Evolutionary conservation across 2,329 filamentous ascomycete species (phyloP), one percentile per base, ranked within the genome.

Genomic region (Dactylellina drechsleri): DNA sequence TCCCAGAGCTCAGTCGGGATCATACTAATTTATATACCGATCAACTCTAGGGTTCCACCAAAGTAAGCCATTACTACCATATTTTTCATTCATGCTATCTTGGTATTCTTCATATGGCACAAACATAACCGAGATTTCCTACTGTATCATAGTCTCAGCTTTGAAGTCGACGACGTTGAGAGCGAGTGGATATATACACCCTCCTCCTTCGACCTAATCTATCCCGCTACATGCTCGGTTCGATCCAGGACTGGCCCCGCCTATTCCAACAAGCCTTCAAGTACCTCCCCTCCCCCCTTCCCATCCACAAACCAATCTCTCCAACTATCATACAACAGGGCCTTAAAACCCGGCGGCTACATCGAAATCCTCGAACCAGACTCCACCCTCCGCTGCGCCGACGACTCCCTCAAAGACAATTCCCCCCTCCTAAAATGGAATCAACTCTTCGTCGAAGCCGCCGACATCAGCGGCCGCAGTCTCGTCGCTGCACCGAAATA

Each of bases 181-280:
- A 49, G 67, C 2, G 59, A 76, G 26, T 80, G 79, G 79, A 53
- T 67, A 3, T 77, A 77, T 52, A 36, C 81, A 76, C 66, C 58
- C 40, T 70, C 79, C 45, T 76, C 78, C 10, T 82, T 79, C 47
- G 81, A 79, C 61, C 80, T 67, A 36, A 78, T 78, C 28, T 78
- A 79, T 36, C 78, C 2, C 78, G 80, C 41, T 82, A 87, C 78
- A 84, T 91, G 82, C 82, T 83, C 1, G 89, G 89, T 18, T 84
- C 85, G 57, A 85, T 90, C 73, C 81, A 83, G 0, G 85, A 88
- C 76, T 90, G 88, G 82, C 82, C 83, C 18, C 81, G 84, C n/a
- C 81, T 90, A 7, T 85, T 90, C 66, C 79, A 80, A 16, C 85
- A 87, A 67, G 80, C 43, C 8, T 66, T 31, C 28, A 40, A 10